Conservation (phyloP, 441 rosid genomes). For the Biscutella auriculata region DNA sequence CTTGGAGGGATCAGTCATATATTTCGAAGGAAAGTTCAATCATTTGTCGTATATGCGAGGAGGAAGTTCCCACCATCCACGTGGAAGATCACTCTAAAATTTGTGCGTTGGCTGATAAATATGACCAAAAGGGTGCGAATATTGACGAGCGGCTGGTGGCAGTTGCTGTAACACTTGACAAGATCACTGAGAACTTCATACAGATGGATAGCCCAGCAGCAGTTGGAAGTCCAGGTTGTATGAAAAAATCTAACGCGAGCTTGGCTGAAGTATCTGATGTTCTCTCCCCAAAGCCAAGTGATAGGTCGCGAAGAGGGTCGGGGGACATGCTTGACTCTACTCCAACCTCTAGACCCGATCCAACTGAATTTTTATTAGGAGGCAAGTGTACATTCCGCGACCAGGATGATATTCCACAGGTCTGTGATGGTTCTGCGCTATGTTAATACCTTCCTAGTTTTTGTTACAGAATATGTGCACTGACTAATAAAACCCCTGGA, state of each 20-base stretch:
- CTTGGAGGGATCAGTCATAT: slow-evolving; percentile 64
- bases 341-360: slow-evolving; percentile 67
- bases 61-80: slow-evolving; percentile 60
- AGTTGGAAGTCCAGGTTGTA: slow-evolving; percentile 57
- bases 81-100: slow-evolving; percentile 83
- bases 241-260: slow-evolving; percentile 67
- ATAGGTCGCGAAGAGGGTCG: slow-evolving; percentile 72
- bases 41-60: slow-evolving; percentile 92
- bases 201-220: slow-evolving; percentile 50
- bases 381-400: slow-evolving; percentile 64
- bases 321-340: slow-evolving; percentile 84
- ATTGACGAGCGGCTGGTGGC: slow-evolving; percentile 63
- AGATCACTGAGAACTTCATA: slow-evolving; percentile 41
- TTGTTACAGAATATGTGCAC: not conserved
- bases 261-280: slow-evolving; percentile 67
- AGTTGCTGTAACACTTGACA: slow-evolving; percentile 70
- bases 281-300: slow-evolving; percentile 79
- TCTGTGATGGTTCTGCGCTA: slow-evolving; percentile 17
- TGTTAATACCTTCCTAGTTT: not conserved
- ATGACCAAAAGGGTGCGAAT: slow-evolving; percentile 54
- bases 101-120: slow-evolving; percentile 77
- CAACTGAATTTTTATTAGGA: slow-evolving; percentile 51
- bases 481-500: too few relatives aligned
- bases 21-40: slow-evolving; percentile 55
- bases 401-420: slow-evolving; percentile 70